Evolutionary conservation across 257 asterid species (phyloP), one percentile per base, ranked within the genome.

Genomic region (Forsythia viridissima): DNA sequence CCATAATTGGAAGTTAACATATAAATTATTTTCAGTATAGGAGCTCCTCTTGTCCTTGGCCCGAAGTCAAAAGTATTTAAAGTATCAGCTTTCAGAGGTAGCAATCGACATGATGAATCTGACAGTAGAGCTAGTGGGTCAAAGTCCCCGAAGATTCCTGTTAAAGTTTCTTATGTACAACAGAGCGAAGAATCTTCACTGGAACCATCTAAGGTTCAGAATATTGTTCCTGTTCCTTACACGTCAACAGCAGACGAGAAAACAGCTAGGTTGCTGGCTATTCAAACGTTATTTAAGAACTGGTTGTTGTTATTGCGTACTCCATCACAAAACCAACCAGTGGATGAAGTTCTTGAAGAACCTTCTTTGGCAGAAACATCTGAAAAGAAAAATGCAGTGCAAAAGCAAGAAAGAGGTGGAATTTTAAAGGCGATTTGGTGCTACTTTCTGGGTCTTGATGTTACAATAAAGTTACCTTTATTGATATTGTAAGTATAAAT

Each of bases 51-150:
- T 72, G 81, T 80, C 80, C 85, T 87, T 83, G 90, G 92, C 76
- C 85, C 91, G 7, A 88, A 83, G 80, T 81, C 90, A 39, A 89
- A 88, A 81, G 43, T 66, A 82, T 85, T 87, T 79, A 93, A 88
- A 85, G 81, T 95, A 81, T 92, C 91, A 3, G 97, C 97, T 55
- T 93, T 93, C 86, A 93, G 87, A 87, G 92, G 93, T 80, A 86
- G 84, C 85, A 84, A 75, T 74, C 94, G 87, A 69, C 87, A 81
- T 77, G 94, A 91, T 78, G 92, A 87, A 77, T 76, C 91, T 8
- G 87, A 89, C 52, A 85, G 87, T 87, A 87, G 88, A 80, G 80
- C 85, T 61, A 87, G 87, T 84, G 92, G 92, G 51, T 86, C 92
- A 24, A 92, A 88, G 73, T 87, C 92, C 52, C 81, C 81, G 82